phyloP scores from a whole-genome alignment of 2,329 filamentous ascomycete species.

The Ciborinia camelliae region DNA sequence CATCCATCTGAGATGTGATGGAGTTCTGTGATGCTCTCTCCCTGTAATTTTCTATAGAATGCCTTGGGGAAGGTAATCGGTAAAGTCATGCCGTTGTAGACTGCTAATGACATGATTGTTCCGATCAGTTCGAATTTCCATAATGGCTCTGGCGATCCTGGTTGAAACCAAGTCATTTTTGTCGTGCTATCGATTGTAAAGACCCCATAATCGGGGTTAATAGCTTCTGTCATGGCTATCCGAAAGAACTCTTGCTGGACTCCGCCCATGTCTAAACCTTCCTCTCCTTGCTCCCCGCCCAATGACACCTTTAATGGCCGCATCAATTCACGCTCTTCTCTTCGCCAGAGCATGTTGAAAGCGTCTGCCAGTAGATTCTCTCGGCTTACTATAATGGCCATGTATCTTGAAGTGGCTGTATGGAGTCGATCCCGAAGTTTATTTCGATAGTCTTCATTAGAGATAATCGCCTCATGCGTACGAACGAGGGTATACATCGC shows the following conservation, averaged over 20 bases:
- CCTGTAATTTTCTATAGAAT: constrained; percentile 77
- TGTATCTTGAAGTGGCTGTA: constrained; percentile 65
- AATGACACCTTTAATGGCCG: constrained; percentile 86
- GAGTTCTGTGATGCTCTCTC: constrained; percentile 63
- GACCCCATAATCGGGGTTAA: constrained; percentile 72
- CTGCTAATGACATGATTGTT: constrained; percentile 78
- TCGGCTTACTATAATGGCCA: constrained; percentile 67
- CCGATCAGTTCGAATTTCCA: constrained; percentile 92
- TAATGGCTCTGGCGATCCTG: constrained; percentile 73
- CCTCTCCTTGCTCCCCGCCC: constrained; percentile 76
- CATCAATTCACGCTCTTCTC: constrained; percentile 76
- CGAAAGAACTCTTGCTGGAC: constrained; percentile 97
- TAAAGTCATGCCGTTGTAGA: constrained; percentile 90
- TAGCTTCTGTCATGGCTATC: constrained; percentile 72
- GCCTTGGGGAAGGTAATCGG: constrained; percentile 84
- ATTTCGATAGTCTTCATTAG: constrained; percentile 55
- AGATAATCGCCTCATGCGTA: constrained; percentile 52
- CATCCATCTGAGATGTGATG: constrained; percentile 83
- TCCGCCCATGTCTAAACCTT: constrained; percentile 89
- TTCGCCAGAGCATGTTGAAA: constrained; percentile 85
- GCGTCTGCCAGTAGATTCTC: constrained; percentile 67
- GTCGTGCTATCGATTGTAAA: constrained; percentile 77
- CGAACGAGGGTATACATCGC: constrained; percentile 55
- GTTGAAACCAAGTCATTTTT: constrained; percentile 83
- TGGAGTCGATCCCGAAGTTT: constrained; percentile 61